A percentile compares a stretch with the other conserved stretches of the same genome.
phyloP scores from a whole-genome alignment of 2,329 filamentous ascomycete species.

The Thelonectria olida region DNA sequence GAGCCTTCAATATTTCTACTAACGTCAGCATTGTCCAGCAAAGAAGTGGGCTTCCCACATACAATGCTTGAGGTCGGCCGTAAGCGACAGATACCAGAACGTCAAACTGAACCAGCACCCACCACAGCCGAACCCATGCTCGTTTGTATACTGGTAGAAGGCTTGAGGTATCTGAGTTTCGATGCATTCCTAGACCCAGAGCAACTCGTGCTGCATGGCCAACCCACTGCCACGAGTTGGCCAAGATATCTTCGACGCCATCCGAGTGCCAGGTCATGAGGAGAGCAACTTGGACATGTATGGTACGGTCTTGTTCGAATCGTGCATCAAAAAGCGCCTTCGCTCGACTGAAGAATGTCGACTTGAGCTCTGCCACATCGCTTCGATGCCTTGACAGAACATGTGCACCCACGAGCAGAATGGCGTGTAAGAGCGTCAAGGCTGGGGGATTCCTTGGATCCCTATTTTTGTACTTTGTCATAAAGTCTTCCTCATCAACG shows the following conservation, averaged over 20 bases:
- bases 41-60: no score
- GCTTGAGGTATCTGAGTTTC: slow-evolving; percentile 36
- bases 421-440: slow-evolving; percentile 57
- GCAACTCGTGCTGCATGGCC: slow-evolving; percentile 60
- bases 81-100: slow-evolving; percentile 46
- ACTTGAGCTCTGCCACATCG: slow-evolving; percentile 49
- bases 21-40: no score
- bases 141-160: slow-evolving; percentile 40
- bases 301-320: slow-evolving; percentile 60
- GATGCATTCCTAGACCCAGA: slow-evolving; percentile 60
- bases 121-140: slow-evolving; percentile 46
- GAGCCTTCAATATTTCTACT: no score
- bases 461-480: slow-evolving; percentile 54
- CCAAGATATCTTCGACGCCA: slow-evolving; percentile 60
- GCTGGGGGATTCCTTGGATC: slow-evolving; percentile 53
- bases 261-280: slow-evolving; percentile 64
- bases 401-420: slow-evolving; percentile 59
- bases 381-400: slow-evolving; percentile 50
- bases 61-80: no score
- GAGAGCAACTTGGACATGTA: slow-evolving; percentile 60
- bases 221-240: slow-evolving; percentile 60
- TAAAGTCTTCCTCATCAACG: slow-evolving; percentile 58
- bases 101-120: slow-evolving; percentile 48
- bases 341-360: slow-evolving; percentile 59
- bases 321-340: slow-evolving; percentile 61